Conservation (phyloP, 176 grass and related monocot genomes). For the Ampelocalamus luodianensis region DNA sequence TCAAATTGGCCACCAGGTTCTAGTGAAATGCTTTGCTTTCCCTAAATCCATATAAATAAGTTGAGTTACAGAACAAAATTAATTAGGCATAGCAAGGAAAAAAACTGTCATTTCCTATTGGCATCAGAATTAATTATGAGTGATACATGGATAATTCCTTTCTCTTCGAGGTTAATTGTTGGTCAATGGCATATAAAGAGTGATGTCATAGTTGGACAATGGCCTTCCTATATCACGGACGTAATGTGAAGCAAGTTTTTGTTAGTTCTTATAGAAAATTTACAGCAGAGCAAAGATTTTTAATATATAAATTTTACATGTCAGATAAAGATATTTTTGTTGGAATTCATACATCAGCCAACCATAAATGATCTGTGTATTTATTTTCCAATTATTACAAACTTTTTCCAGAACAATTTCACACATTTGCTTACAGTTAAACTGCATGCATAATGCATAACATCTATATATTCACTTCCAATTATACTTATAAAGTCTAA, state of each 20-base stretch:
- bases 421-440: background rate
- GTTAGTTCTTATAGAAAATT: too few species aligned
- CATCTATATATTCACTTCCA: too few species aligned
- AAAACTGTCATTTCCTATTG: background rate
- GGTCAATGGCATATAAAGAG: too few species aligned
- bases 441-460: background rate
- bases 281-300: background rate
- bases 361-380: background rate
- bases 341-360: background rate
- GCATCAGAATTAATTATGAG: background rate
- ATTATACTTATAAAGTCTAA: too few species aligned
- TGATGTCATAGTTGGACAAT: too few species aligned
- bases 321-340: background rate
- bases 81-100: background rate
- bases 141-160: too few species aligned
- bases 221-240: too few species aligned
- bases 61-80: background rate
- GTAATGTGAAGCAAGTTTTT: too few species aligned
- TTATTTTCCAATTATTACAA: background rate
- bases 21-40: slow-evolving; percentile 91
- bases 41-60: slow-evolving; percentile 49
- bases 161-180: too few species aligned
- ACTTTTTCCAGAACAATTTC: background rate
- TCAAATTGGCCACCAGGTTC: slow-evolving; percentile 98
- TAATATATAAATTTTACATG: background rate